These are phyloP conservation scores for Quercus robur DNA, from an alignment of 306 rosid species.

Conservation along the genomic window DNA sequence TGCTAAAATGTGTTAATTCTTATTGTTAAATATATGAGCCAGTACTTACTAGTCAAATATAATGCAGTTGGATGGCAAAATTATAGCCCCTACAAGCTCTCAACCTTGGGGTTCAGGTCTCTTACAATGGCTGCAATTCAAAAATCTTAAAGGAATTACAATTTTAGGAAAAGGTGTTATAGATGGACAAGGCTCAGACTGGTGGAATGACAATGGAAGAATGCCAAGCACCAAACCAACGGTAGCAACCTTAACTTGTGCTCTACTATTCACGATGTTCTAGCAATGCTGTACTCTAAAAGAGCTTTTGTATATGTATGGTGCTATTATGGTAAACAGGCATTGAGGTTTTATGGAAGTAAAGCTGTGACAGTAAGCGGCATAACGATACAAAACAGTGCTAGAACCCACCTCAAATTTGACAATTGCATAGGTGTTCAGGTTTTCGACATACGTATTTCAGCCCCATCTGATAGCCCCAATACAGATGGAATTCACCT, in stretches of 20 bases:
- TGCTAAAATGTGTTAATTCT: background rate
- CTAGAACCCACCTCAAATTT: conserved; percentile 58
- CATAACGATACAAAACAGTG: conserved; percentile 67
- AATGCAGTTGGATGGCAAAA: conserved; percentile 64
- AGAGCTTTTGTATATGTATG: background rate
- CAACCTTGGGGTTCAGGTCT: conserved; percentile 64
- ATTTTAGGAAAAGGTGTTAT: conserved; percentile 62
- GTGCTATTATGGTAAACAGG: conserved; percentile 27
- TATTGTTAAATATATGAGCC: background rate
- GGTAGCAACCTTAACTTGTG: conserved; percentile 21
- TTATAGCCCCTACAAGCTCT: conserved; percentile 60
- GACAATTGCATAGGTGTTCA: conserved; percentile 56
- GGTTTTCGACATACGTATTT: conserved; percentile 39
- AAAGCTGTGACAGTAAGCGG: conserved; percentile 53
- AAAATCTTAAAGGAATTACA: conserved; percentile 43
- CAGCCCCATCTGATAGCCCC: conserved; percentile 75
- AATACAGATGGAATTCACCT: conserved; percentile 84
- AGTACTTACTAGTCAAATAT: background rate
- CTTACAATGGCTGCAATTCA: conserved; percentile 69
- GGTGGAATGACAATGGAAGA: conserved; percentile 53
- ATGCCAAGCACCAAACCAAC: conserved; percentile 64
- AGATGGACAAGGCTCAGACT: conserved; percentile 79
- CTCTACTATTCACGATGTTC: background rate
- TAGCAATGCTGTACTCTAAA: background rate
- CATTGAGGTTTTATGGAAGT: conserved; percentile 72